A percentile compares a stretch with the other conserved stretches of the same genome.
Conservation (phyloP, 2,329 filamentous ascomycete species). For the Botrytis sinoallii region DNA sequence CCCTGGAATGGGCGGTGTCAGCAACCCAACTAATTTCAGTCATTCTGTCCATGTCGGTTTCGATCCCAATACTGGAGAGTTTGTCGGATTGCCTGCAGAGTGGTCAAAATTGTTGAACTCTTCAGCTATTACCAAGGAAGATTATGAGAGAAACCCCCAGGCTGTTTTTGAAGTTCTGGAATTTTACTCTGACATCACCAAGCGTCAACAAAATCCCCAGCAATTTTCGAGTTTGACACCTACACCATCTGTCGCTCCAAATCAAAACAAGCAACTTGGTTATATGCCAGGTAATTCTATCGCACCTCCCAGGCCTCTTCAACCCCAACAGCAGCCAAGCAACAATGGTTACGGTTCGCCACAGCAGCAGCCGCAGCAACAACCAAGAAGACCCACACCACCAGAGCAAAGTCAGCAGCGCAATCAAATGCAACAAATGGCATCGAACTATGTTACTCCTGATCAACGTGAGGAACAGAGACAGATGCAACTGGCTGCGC, state of each 20-base stretch:
- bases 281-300: slow-evolving; percentile 54
- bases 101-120: slow-evolving; percentile 97
- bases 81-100: slow-evolving; percentile 89
- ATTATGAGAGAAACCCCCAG: slow-evolving; percentile 95
- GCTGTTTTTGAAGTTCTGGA: slow-evolving; percentile 77
- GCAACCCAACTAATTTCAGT: slow-evolving; percentile 97
- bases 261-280: slow-evolving; percentile 61
- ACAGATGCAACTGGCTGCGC: slow-evolving; percentile 59
- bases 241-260: slow-evolving; percentile 54
- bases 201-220: slow-evolving; percentile 68
- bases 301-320: slow-evolving; percentile 66
- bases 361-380: slow-evolving; percentile 22
- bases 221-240: slow-evolving; percentile 67
- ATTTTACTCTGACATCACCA: slow-evolving; percentile 82
- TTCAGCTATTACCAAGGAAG: slow-evolving; percentile 96
- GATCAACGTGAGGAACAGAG: slow-evolving; percentile 53
- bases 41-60: slow-evolving; percentile 98
- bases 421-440: slow-evolving; percentile 56
- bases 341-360: slow-evolving; percentile 43
- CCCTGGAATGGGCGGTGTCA: slow-evolving; percentile 95
- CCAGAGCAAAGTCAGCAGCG: slow-evolving; percentile 51
- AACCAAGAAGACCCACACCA: slow-evolving; percentile 43
- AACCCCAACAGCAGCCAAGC: slow-evolving; percentile 40
- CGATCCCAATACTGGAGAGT: slow-evolving; percentile 90
- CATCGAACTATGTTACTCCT: slow-evolving; percentile 52